phyloP scores from a whole-genome alignment of 2,329 filamentous ascomycete genomes.

The Fusarium albosuccineum region DNA sequence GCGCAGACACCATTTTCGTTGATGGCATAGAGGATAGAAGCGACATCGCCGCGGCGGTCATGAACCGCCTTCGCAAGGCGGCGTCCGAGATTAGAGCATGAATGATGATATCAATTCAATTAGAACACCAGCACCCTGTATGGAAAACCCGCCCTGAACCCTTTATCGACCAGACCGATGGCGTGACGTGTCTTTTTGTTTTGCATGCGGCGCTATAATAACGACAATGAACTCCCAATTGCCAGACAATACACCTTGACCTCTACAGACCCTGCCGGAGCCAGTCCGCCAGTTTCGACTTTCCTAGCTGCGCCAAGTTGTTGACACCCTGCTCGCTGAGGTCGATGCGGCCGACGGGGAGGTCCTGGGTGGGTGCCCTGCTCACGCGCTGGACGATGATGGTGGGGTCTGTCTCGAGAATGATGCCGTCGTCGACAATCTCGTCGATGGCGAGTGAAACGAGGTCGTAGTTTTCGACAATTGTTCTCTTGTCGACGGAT shows the following conservation, averaged over 20 bases:
- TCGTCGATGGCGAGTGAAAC: constrained; percentile 95
- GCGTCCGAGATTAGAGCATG: constrained; percentile 71
- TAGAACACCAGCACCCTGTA: constrained; percentile 47
- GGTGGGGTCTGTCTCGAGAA: constrained; percentile 96
- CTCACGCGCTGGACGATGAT: constrained; percentile 94
- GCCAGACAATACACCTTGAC: constrained; percentile 23
- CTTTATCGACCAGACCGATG: constrained; percentile 40
- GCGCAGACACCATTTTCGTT: constrained; percentile 87
- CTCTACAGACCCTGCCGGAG: constrained; percentile 83
- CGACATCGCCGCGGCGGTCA: constrained; percentile 87
- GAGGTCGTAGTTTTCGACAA: constrained; percentile 98
- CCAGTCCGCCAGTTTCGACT: constrained; percentile 90
- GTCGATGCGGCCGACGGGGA: constrained; percentile 93
- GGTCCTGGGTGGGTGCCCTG: constrained; percentile 90
- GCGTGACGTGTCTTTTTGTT: constrained; percentile 38
- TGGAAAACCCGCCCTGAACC: constrained; percentile 33
- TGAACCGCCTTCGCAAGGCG: constrained; percentile 86
- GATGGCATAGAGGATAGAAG: constrained; percentile 86
- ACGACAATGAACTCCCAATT: constrained; percentile 44
- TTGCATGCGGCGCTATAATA: constrained; percentile 48
- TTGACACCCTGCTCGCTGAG: constrained; percentile 95
- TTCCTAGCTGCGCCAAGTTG: constrained; percentile 93
- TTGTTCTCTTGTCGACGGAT: constrained; percentile 96
- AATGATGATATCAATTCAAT: constrained; percentile 51
- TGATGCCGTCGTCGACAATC: constrained; percentile 94